Base-by-base conservation (phyloP, 108 stramenopile genomes). In the Conticribra guillardii region DNA sequence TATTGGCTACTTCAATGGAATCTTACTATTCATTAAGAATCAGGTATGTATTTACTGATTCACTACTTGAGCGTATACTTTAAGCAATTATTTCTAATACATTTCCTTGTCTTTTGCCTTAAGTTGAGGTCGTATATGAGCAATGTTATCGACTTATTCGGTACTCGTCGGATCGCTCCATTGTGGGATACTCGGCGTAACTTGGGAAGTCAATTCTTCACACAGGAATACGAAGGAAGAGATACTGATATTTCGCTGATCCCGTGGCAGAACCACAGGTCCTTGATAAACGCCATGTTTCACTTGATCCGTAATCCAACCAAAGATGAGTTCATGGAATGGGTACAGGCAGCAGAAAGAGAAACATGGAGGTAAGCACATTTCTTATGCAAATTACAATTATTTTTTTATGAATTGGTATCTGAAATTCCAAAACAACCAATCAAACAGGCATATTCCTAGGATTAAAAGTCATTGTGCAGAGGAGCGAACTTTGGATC, bases 161-260 rank as follows among this genome's bases (percentile, higher is more conserved):
- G 94, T 29, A 89, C 82, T 21, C 61, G 89, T 54, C 74, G 90
- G 33, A 81, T 90, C 59, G 90, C 92, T 41, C 95, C 95, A 4
- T 56, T 89, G 52, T 90, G 93, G 68, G 91, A 93, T 32, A 87
- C 89, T 18, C 60, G 79, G 41, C 84, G 96, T 17, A 91, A 86
- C 21, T 68, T 91, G 65, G 77, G 84, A 54, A 82, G 82, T 3
- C 83, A 87, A 61, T 83, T 94, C 76, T 88, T 94, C 60, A 88
- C 89, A 15, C 93, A 94, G 74, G 96, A 97, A 71, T 99, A 99
- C 74, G 96, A 96, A 69, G 99, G 99, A 2, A 72, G 97, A n/a
- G 84, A 90, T 54, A 84, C 82, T 57, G 99, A 99, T 74, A 86
- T 99, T n/a, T 98, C 98, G 16, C 69, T 99, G 46, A 89, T 93